These are phyloP conservation scores for Syzygium syzygioides DNA, from an alignment of 441 rosid genomes.

Conservation along the genomic window DNA sequence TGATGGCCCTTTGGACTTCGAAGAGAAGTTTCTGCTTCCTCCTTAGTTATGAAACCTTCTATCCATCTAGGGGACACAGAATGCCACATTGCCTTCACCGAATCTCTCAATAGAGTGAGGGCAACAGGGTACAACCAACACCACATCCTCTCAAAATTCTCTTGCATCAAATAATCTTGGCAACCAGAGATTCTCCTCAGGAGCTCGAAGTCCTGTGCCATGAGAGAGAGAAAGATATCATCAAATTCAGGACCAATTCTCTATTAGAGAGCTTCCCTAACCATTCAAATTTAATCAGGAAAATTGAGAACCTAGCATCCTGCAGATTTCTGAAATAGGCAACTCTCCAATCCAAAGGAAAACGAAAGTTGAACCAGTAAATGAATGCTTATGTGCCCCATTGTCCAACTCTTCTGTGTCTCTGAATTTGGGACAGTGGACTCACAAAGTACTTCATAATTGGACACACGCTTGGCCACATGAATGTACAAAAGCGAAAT, in stretches of 20 bases:
- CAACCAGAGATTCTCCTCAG: conserved; percentile 70
- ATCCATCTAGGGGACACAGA: conserved; percentile 69
- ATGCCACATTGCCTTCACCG: conserved; percentile 55
- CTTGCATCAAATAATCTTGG: conserved; percentile 61
- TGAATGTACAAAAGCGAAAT: not conserved
- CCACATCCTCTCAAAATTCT: conserved; percentile 85
- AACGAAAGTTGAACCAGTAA: not conserved
- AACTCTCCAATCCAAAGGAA: not conserved
- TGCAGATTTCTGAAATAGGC: not conserved
- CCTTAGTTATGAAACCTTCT: conserved; percentile 82
- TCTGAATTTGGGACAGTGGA: not conserved
- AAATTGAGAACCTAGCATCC: not conserved
- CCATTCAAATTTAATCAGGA: not conserved
- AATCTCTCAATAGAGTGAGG: conserved; percentile 48
- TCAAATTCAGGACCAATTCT: not conserved
- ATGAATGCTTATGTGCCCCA: not conserved
- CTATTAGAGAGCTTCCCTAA: not conserved
- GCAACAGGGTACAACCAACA: conserved; percentile 90
- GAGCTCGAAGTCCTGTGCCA: conserved; percentile 56
- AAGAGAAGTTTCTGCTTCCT: conserved; percentile 88
- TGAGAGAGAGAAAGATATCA: conserved; percentile 8
- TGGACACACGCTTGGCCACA: not conserved
- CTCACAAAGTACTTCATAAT: not conserved
- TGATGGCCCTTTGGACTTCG: conserved; percentile 60
- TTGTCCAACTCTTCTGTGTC: not conserved